Evolutionary conservation across 2,329 filamentous ascomycete species (phyloP).

Genomic region (Claviceps capensis): DNA sequence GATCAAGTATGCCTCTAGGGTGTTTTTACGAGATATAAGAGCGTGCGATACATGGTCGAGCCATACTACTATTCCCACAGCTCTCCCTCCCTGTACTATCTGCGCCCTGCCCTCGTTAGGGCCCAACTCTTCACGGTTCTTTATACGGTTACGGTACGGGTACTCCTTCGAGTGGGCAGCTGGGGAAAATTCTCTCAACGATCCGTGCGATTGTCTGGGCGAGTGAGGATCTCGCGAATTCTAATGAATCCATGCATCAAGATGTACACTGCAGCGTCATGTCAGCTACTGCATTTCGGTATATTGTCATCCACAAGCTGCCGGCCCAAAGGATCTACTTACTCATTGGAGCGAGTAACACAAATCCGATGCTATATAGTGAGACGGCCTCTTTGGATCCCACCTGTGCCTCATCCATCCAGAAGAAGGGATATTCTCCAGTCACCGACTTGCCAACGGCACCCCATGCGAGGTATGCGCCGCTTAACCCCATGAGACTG

Average conservation of each 20-base stretch:
- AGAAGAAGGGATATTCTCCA: slow-evolving; percentile 34
- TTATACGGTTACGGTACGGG: not conserved
- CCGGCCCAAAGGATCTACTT: slow-evolving; percentile 13
- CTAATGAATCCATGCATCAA: slow-evolving; percentile 35
- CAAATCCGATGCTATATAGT: slow-evolving; percentile 30
- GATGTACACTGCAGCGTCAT: slow-evolving; percentile 26
- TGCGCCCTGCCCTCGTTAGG: not conserved
- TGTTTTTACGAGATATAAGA: not conserved
- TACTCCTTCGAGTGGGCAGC: not conserved
- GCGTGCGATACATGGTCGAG: not conserved
- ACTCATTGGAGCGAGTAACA: slow-evolving; percentile 31
- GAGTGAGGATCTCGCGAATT: slow-evolving; percentile 30
- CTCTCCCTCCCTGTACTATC: not conserved
- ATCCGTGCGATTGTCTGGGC: slow-evolving; percentile 12
- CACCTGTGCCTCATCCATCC: slow-evolving; percentile 32
- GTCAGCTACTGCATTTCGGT: slow-evolving; percentile 7
- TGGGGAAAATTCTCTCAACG: not conserved
- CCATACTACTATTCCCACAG: not conserved
- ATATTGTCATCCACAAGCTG: not conserved
- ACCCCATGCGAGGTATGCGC: slow-evolving; percentile 36
- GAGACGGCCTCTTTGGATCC: slow-evolving; percentile 30
- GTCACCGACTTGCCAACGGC: slow-evolving; percentile 32
- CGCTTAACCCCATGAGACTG: slow-evolving; percentile 26
- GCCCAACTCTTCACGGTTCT: not conserved
- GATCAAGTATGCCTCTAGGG: slow-evolving; percentile 8